Base-by-base conservation (phyloP, 2,329 filamentous ascomycete species). In the Botryotinia calthae region DNA sequence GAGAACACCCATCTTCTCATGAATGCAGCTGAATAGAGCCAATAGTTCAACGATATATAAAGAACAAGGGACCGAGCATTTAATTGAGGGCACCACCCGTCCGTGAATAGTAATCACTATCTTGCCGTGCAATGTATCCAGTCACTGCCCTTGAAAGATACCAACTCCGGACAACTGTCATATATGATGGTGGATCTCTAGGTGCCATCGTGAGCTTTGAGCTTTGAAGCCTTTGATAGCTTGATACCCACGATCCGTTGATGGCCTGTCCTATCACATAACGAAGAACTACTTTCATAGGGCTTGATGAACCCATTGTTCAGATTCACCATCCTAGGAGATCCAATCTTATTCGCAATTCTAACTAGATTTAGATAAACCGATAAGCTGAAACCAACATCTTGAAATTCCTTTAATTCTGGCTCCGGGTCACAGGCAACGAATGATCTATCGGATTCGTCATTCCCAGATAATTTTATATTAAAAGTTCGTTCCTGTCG, bases 361-460 rank as follows among this genome's bases (percentile, higher is more conserved):
- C 44, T 65, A 37, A 25, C 63, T n/a, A n/a, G 3, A n/a, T 51
- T 10, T 37, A 51, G 31, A 37, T 10, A 66, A 48, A 51, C 63
- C 63, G 44, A 28, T 18, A 7, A 66, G 31, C 63, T 40, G 46
- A 46, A 66, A 66, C 18, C 31, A 18, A 51, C 16, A 4, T n/a
- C 51, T 66, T 51, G 44, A 18, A 65, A 34, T 28, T 34, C 62
- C 42, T 48, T 65, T 34, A 48, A 48, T 65, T 31, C 63, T 65
- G 28, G 31, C 20, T 46, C 10, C 10, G n/a, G 25, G 44, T 16
- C 25, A 34, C n/a, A 42, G 25, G 18, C 1, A 42, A 62, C 59
- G 59, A 62, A 18, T n/a, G 12, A n/a, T n/a, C 34, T 40, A 40
- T n/a, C 25, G 22, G 14, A 42, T 7, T 40, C 14, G 59, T 42